Conservation (phyloP, 2,329 filamentous ascomycete genomes). For the Thielaviopsis cerberus region DNA sequence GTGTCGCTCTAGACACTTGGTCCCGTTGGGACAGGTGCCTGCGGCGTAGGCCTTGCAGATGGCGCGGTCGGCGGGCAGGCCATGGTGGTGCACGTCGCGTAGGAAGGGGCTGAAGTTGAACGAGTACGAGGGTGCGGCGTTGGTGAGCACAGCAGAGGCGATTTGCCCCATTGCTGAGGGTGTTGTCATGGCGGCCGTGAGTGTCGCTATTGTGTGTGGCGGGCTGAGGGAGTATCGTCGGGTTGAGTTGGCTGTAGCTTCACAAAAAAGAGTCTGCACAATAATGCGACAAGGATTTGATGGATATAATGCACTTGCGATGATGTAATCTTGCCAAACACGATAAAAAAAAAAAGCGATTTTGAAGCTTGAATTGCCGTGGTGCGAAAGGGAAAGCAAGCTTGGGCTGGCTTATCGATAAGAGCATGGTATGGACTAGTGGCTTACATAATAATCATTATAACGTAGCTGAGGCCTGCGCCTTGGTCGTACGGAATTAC, state of each 20-base stretch:
- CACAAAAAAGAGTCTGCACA: background rate
- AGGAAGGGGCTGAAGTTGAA: constrained; percentile 82
- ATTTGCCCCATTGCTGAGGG: constrained; percentile 17
- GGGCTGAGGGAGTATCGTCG: background rate
- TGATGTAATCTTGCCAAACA: too few relatives aligned
- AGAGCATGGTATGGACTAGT: background rate
- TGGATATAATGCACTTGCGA: background rate
- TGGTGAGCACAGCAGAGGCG: constrained; percentile 34
- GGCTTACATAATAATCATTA: background rate
- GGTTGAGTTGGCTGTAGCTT: background rate
- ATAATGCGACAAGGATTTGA: background rate
- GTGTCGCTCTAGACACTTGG: constrained; percentile 73
- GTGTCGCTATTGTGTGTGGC: background rate
- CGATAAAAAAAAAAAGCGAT: background rate
- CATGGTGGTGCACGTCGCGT: constrained; percentile 64
- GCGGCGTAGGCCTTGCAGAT: constrained; percentile 72
- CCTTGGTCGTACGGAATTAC: background rate
- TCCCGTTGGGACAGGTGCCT: constrained; percentile 72
- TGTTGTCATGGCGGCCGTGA: constrained; percentile 11
- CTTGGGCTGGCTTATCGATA: background rate
- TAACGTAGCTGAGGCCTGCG: too few relatives aligned
- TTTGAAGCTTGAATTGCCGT: background rate
- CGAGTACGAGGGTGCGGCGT: constrained; percentile 37
- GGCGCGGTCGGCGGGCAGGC: constrained; percentile 59
- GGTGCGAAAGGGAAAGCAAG: background rate